phyloP scores from a whole-genome alignment of 2,329 filamentous ascomycete genomes.

The Ophiostoma sp. region DNA sequence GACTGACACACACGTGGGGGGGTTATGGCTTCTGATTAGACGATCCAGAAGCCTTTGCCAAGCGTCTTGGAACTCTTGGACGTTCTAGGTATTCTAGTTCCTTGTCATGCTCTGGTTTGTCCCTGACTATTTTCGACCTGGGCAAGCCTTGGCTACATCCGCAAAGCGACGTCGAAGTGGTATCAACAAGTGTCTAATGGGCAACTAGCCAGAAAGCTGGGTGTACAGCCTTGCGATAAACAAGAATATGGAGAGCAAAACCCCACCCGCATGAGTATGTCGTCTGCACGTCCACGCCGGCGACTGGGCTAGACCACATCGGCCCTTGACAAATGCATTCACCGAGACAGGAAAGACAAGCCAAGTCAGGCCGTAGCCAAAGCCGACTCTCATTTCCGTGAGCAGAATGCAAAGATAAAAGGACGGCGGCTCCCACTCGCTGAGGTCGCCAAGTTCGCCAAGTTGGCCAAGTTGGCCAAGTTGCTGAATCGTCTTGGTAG shows the following conservation, averaged over 20 bases:
- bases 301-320: background rate
- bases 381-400: background rate
- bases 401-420: conserved; percentile 14
- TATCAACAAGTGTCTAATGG: background rate
- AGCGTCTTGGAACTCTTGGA: background rate
- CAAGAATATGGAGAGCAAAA: background rate
- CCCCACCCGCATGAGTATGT: background rate
- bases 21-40: background rate
- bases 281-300: background rate
- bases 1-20: background rate
- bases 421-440: background rate
- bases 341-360: background rate
- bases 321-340: background rate
- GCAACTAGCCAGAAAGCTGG: background rate
- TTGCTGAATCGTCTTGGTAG: conserved; percentile 7
- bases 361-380: background rate
- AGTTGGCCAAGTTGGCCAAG: conserved; percentile 20
- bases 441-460: conserved; percentile 20
- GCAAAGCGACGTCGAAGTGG: background rate
- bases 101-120: background rate
- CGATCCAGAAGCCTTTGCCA: conserved; percentile 5
- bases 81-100: background rate
- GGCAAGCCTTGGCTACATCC: background rate
- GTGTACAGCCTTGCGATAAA: conserved; percentile 4
- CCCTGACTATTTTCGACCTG: background rate